These are phyloP conservation scores for Candida labiduridarum DNA, from an alignment of 1,139 yeast species.

Conservation along the genomic window DNA sequence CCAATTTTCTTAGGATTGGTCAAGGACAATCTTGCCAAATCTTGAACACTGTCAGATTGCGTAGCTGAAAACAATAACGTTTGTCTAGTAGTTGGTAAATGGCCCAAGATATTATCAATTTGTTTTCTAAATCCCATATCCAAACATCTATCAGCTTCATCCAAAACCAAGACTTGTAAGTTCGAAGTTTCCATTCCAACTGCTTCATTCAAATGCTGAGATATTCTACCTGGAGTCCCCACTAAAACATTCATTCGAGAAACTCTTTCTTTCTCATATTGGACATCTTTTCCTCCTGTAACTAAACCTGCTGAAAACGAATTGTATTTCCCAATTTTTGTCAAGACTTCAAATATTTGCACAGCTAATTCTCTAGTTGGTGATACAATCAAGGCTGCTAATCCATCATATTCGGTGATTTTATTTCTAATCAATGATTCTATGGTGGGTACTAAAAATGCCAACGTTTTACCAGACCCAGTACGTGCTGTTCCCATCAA, in stretches of 20 bases:
- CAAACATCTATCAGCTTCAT: constrained; percentile 94
- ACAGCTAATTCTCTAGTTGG: constrained; percentile 95
- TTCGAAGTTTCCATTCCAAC: constrained; percentile 81
- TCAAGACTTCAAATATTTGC: constrained; percentile 88
- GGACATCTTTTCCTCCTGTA: constrained; percentile 95
- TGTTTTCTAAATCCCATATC: constrained; percentile 97
- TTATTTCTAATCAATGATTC: constrained; percentile 70
- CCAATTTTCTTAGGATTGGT: constrained; percentile 78
- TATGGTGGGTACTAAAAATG: constrained; percentile 83
- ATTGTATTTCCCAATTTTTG: constrained; percentile 79
- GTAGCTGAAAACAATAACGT: constrained; percentile 92
- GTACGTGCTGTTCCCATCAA: constrained; percentile 92
- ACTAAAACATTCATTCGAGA: constrained; percentile 82
- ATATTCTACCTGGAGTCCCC: constrained; percentile 94
- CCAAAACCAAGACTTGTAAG: constrained; percentile 80
- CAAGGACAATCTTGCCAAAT: constrained; percentile 85
- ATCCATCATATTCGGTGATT: constrained; percentile 89
- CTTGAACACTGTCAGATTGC: constrained; percentile 84
- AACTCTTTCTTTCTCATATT: constrained; percentile 83
- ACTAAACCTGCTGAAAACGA: constrained; percentile 91
- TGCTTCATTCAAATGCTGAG: constrained; percentile 95
- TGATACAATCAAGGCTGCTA: constrained; percentile 88
- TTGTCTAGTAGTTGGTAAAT: constrained; percentile 84
- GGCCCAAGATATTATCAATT: constrained; percentile 80
- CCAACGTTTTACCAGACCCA: constrained; percentile 95